Evolutionary conservation across 352 stramenopile species (phyloP).

Genomic region (Pythium grandisporangium): DNA sequence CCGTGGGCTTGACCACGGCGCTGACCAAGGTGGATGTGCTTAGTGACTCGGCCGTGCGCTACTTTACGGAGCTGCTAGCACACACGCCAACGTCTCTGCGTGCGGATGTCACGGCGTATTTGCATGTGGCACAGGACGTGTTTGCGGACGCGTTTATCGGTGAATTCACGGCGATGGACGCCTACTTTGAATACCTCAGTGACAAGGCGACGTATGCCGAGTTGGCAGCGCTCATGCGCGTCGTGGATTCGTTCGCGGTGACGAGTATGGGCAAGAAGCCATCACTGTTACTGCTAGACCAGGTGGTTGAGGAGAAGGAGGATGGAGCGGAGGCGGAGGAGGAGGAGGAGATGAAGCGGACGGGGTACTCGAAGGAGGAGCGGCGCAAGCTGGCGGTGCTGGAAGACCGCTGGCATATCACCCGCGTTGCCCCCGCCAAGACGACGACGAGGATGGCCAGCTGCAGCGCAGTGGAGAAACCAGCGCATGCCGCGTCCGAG

Average conservation of each 20-base stretch:
- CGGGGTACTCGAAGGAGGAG: constrained; percentile 16
- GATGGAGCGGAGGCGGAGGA: background rate
- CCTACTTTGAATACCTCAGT: constrained; percentile 60
- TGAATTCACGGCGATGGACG: constrained; percentile 47
- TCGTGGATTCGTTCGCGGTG: constrained; percentile 39
- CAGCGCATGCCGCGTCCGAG: background rate
- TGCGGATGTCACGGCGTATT: constrained; percentile 55
- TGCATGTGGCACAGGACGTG: constrained; percentile 41
- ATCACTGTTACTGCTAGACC: too few species aligned
- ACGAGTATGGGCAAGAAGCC: background rate
- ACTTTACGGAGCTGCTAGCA: constrained; percentile 40
- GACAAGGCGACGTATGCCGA: constrained; percentile 53
- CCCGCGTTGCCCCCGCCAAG: background rate
- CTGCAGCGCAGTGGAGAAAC: too few species aligned
- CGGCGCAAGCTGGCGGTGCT: constrained; percentile 17
- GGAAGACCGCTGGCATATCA: constrained; percentile 13
- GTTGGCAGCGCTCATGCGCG: constrained; percentile 55
- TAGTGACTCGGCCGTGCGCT: constrained; percentile 45
- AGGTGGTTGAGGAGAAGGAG: background rate
- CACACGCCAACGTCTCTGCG: constrained; percentile 34
- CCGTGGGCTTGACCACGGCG: constrained; percentile 23
- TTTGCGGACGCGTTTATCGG: constrained; percentile 37
- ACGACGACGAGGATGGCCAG: too few species aligned
- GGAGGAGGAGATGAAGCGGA: background rate
- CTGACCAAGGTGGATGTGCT: constrained; percentile 51